These are phyloP conservation scores for Coemansia sp. DNA, from an alignment of 192 early-diverging fungal genomes.

Conservation along the genomic window DNA sequence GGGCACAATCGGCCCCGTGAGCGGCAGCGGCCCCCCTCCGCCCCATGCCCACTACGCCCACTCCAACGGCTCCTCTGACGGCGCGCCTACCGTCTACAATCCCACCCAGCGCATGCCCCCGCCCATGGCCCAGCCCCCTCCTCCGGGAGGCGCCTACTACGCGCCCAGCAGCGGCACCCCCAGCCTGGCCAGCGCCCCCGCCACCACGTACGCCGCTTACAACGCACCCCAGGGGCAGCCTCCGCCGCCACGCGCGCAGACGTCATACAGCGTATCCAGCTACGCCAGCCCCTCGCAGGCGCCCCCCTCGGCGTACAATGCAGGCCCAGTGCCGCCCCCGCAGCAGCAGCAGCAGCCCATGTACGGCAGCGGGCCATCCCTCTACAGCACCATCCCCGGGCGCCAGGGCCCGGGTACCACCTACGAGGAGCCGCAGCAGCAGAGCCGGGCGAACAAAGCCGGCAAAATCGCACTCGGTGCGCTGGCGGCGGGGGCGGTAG, in stretches of 20 bases:
- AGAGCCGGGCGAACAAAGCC: constrained; percentile 19
- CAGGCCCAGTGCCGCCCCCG: background rate
- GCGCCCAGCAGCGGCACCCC: background rate
- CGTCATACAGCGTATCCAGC: background rate
- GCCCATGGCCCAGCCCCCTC: background rate
- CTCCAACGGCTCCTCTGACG: background rate
- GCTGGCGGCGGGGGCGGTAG: constrained; percentile 37
- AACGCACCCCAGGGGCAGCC: background rate
- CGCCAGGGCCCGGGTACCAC: background rate
- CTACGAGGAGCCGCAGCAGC: background rate
- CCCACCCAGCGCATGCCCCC: background rate
- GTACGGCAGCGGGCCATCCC: constrained; percentile 3
- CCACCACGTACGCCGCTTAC: background rate
- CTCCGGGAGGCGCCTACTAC: background rate
- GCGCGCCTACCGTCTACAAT: background rate
- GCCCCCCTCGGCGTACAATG: background rate
- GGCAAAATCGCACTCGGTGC: constrained; percentile 37
- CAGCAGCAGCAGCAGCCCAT: background rate
- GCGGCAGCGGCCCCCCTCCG: background rate
- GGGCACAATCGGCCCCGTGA: constrained; percentile 3
- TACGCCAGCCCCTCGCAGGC: background rate
- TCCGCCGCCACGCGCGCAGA: background rate
- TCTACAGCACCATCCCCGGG: background rate
- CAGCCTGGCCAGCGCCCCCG: background rate
- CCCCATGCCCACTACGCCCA: constrained; percentile 5